These are phyloP conservation scores for Erysimum cheiri DNA, from an alignment of 441 rosid genomes.

Conservation along the genomic window DNA sequence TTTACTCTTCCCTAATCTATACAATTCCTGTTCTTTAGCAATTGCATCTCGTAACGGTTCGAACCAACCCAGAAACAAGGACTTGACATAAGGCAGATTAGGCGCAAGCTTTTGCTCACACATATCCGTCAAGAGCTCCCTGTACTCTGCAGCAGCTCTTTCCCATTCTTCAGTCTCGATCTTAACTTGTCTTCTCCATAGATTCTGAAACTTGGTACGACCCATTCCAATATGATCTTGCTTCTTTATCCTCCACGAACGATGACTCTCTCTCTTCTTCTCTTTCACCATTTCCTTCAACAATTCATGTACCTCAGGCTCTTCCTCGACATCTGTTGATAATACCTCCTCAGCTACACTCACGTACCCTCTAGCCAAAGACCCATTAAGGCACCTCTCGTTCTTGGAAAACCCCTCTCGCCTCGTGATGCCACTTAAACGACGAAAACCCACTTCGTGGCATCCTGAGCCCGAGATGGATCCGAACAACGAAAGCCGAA, in stretches of 20 bases:
- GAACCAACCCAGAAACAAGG: constrained; percentile 95
- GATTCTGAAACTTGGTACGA: constrained; percentile 48
- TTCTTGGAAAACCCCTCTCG: constrained; percentile 44
- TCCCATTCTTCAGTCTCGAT: constrained; percentile 98
- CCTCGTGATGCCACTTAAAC: constrained; percentile 43
- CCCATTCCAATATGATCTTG: constrained; percentile 53
- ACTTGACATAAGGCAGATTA: constrained; percentile 85
- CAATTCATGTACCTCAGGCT: constrained; percentile 70
- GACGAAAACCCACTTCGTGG: constrained; percentile 44
- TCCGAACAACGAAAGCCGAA: constrained; percentile 42
- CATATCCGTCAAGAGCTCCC: constrained; percentile 85
- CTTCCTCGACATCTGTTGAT: constrained; percentile 82
- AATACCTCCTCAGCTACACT: constrained; percentile 83
- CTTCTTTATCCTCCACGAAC: constrained; percentile 36
- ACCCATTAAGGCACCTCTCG: constrained; percentile 47
- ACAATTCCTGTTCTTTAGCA: constrained; percentile 66
- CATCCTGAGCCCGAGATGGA: constrained; percentile 39
- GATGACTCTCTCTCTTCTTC: constrained; percentile 46
- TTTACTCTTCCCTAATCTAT: constrained; percentile 57
- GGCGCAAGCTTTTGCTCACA: constrained; percentile 93
- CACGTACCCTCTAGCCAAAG: constrained; percentile 62
- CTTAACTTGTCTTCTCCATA: constrained; percentile 82
- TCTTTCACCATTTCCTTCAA: constrained; percentile 67
- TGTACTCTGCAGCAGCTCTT: constrained; percentile 81
- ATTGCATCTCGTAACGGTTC: constrained; percentile 89